Evolutionary conservation across 139 green algal genomes (phyloP), one percentile per base, ranked within the genome.

Genomic region (Nannochloris sp.): DNA sequence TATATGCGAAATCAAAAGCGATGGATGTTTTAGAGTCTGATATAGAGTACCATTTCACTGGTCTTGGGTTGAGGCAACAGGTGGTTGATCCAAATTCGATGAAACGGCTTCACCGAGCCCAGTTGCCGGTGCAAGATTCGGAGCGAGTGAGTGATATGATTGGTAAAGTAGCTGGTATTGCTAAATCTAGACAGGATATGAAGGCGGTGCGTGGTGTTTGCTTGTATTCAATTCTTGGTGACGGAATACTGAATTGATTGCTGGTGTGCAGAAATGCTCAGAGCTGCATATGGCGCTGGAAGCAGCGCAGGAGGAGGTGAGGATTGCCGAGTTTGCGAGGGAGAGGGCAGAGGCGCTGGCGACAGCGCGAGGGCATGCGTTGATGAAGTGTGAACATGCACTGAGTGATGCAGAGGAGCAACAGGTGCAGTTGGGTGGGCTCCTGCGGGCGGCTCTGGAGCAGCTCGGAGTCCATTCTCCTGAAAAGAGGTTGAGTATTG

Each of bases 21-120:
- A 48, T 76, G 43, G 57, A 72, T 26, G 28, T 76, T 20, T 14
- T 76, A 26, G 63, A 67, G 17, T 49, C 49, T 43, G 70, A 76
- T 37, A 33, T 72, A 49, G 70, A 76, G 23, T 23, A 72, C 26
- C 49, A 59, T 40, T 71, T 59, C 23, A 49, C 28, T 10, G n/a
- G 17, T 25, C n/a, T 68, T 13, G 26, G 33, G 10, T 10, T 53
- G 11, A 46, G 40, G 9, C 36, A 56, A 44, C 17, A 11, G 20
- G 60, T 31, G 16, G 37, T 66, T 13, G 63, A 67, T 16, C 58
- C 61, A 10, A 33, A 37, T 3, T 43, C 31, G 31, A 58, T 76
- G 44, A 57, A 28, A 29, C 45, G 64, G 9, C 59, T 76, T 50
- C 59, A 59, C 44, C 45, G 62, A n/a, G 63, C 63, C 31, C 60